Evolutionary conservation across 2,329 filamentous ascomycete species (phyloP).

Genomic region (Colletotrichum sp.): DNA sequence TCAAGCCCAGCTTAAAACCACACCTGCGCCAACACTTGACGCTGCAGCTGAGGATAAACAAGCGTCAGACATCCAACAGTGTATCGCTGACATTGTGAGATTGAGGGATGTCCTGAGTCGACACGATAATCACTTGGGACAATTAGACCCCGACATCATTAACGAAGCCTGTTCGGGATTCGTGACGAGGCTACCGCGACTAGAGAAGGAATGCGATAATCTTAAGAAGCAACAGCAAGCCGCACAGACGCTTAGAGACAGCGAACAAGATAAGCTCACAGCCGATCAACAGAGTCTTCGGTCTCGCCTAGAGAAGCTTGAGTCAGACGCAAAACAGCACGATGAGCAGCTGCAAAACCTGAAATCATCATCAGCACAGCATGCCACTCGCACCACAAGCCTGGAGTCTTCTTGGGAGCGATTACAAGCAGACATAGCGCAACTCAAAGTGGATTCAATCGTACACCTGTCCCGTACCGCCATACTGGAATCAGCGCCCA

Average conservation of each 20-base stretch:
- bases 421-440: background rate
- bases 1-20: background rate
- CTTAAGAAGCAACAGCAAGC: background rate
- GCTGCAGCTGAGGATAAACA: background rate
- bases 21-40: background rate
- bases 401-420: background rate
- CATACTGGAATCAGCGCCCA: background rate
- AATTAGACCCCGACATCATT: slow-evolving; percentile 7
- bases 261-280: background rate
- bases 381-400: background rate
- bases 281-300: background rate
- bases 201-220: background rate
- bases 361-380: background rate
- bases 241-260: background rate
- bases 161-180: background rate
- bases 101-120: background rate
- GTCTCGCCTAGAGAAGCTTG: background rate
- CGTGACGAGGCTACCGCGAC: background rate
- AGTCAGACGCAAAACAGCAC: background rate
- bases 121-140: slow-evolving; percentile 4
- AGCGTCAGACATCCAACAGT: background rate
- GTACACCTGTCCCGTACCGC: background rate
- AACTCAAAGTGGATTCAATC: background rate
- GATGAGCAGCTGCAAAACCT: background rate
- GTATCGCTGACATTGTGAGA: background rate